phyloP scores from a whole-genome alignment of 352 stramenopile species.

The Phytopythium chamaehyphon region DNA sequence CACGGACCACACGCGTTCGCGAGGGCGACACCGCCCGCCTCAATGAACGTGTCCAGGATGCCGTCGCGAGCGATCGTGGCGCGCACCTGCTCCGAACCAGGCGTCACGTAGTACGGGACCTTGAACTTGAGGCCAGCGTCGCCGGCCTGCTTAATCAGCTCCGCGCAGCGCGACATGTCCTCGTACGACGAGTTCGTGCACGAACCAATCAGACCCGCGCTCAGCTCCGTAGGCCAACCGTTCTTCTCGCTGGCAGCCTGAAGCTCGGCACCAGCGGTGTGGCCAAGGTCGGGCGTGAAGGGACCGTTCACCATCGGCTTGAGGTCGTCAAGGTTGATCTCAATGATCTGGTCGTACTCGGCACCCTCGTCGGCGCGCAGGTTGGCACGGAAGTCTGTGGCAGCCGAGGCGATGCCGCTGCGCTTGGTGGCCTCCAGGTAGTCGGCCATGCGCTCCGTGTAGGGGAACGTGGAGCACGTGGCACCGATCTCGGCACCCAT shows the following conservation, averaged over 20 bases:
- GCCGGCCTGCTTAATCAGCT: conserved; percentile 85
- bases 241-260: conserved; percentile 78
- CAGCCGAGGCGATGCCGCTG: conserved; percentile 85
- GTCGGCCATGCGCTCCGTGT: conserved; percentile 90
- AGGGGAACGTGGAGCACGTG: conserved; percentile 93
- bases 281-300: conserved; percentile 90
- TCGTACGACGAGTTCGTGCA: conserved; percentile 96
- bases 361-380: conserved; percentile 87
- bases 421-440: conserved; percentile 90
- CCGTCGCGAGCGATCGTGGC: conserved; percentile 90
- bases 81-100: conserved; percentile 90
- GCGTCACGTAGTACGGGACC: conserved; percentile 91
- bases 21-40: conserved; percentile 86
- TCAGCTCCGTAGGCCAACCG: conserved; percentile 88
- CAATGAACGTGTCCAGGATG: conserved; percentile 87
- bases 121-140: conserved; percentile 88
- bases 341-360: conserved; percentile 92
- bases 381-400: conserved; percentile 85
- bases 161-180: conserved; percentile 90
- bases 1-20: conserved; percentile 92
- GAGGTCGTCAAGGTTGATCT: conserved; percentile 90
- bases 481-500: conserved; percentile 94
- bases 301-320: conserved; percentile 91
- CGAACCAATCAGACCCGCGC: conserved; percentile 90
- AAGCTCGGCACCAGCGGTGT: conserved; percentile 73